These are phyloP conservation scores for Ogataea trehaloabstinens DNA, from an alignment of 805 yeast genomes.

Conservation along the genomic window DNA sequence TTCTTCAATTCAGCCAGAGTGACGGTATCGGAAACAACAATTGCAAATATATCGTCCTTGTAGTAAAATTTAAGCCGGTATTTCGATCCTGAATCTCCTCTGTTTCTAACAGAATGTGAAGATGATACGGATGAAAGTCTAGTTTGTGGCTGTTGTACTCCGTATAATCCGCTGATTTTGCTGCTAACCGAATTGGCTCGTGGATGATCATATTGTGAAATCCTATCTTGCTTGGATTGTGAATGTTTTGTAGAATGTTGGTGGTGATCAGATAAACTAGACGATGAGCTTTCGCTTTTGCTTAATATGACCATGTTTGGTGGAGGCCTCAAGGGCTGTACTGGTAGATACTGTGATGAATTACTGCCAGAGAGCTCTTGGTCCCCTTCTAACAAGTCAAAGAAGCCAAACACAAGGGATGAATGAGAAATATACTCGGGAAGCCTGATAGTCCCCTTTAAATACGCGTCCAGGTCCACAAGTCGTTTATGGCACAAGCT, in stretches of 20 bases:
- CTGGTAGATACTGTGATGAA: slow-evolving; percentile 18
- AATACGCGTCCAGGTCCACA: slow-evolving; percentile 52
- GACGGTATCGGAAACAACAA: slow-evolving; percentile 33
- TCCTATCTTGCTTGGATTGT: slow-evolving; percentile 49
- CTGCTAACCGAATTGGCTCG: slow-evolving; percentile 18
- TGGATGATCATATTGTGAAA: slow-evolving; percentile 46
- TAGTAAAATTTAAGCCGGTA: slow-evolving; percentile 72
- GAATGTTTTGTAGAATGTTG: slow-evolving; percentile 25
- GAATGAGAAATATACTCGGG: slow-evolving; percentile 77
- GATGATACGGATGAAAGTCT: slow-evolving; percentile 22
- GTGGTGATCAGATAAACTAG: slow-evolving; percentile 3
- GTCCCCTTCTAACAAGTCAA: slow-evolving; percentile 66
- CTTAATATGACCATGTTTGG: slow-evolving; percentile 30
- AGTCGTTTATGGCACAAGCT: slow-evolving; percentile 52
- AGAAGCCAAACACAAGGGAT: slow-evolving; percentile 65
- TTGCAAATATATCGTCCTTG: slow-evolving; percentile 78
- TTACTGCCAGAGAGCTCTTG: slow-evolving; percentile 37
- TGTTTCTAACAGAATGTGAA: slow-evolving; percentile 16
- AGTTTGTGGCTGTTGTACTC: slow-evolving; percentile 15
- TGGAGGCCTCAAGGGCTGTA: slow-evolving; percentile 30
- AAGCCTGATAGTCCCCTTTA: slow-evolving; percentile 56
- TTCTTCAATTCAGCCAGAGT: slow-evolving; percentile 25
- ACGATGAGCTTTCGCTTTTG: slow-evolving; percentile 13
- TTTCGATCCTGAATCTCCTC: slow-evolving; percentile 30
- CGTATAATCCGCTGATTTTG: slow-evolving; percentile 23